Conservation (phyloP, 306 rosid species). For the Lablab purpureus region DNA sequence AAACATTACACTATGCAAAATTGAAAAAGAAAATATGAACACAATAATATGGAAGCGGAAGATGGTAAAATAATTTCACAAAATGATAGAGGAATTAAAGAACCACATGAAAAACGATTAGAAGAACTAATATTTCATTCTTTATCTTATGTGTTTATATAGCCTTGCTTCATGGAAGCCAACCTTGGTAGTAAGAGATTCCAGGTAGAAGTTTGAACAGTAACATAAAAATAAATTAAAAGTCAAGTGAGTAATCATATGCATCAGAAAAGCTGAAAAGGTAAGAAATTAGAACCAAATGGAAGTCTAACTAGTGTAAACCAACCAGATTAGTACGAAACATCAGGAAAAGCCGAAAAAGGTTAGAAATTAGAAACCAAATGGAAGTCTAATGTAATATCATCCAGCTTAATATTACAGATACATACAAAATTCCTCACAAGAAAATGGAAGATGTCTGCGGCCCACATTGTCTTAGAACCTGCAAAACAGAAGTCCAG, state of each 20-base stretch:
- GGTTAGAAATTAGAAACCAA: background rate
- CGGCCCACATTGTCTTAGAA: background rate
- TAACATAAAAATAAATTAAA: background rate
- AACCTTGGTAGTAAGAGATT: background rate
- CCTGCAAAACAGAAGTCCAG: constrained; percentile 3
- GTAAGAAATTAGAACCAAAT: no score
- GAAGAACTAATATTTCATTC: no score
- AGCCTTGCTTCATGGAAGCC: background rate
- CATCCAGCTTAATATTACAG: background rate
- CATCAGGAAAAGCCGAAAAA: background rate
- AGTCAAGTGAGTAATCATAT: background rate
- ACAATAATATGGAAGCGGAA: no score
- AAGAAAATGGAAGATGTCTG: background rate
- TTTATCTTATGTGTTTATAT: no score
- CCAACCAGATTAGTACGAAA: background rate
- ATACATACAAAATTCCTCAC: background rate
- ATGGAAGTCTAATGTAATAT: background rate
- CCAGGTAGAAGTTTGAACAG: background rate
- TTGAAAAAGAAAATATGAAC: no score
- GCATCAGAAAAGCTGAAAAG: background rate
- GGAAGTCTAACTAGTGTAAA: no score
- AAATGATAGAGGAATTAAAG: no score
- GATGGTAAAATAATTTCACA: no score
- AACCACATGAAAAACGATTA: no score
- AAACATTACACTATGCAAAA: no score